Conservation (phyloP, 2,329 filamentous ascomycete genomes). For the Alternaria sp. region DNA sequence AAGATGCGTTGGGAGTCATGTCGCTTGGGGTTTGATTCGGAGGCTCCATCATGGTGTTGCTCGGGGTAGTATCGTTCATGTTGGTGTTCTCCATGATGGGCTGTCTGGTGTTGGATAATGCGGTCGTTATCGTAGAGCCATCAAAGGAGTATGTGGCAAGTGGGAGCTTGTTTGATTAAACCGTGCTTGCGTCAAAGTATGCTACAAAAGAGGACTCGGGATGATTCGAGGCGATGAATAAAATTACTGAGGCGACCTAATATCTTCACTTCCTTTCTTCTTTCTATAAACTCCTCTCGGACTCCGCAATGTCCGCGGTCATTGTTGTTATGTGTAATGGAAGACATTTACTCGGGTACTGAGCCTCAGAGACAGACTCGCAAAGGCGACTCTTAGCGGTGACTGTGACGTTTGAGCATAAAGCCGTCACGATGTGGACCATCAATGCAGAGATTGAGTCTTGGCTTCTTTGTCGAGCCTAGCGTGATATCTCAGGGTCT, state of each 20-base stretch:
- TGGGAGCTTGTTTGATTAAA: background rate
- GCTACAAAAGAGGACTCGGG: background rate
- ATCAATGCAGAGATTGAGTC: slow-evolving; percentile 30
- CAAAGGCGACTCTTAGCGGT: slow-evolving; percentile 14
- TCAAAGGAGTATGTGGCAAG: background rate
- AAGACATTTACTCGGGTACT: slow-evolving; percentile 28
- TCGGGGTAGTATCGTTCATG: background rate
- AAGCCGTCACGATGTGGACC: slow-evolving; percentile 26
- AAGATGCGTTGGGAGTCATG: background rate
- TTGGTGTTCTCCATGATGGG: background rate
- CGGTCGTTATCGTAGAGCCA: background rate
- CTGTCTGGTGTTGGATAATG: background rate
- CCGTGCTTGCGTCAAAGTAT: background rate
- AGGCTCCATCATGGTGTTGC: background rate
- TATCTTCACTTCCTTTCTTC: background rate
- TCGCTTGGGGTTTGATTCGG: background rate
- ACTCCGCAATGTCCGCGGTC: slow-evolving; percentile 22
- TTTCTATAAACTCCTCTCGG: slow-evolving; percentile 24
- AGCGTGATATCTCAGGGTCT: background rate
- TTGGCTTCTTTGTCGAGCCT: slow-evolving; percentile 34
- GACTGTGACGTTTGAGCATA: slow-evolving; percentile 29
- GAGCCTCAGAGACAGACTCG: slow-evolving; percentile 8
- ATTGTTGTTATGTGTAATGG: slow-evolving; percentile 6
- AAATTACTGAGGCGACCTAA: background rate
- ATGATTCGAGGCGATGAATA: background rate